phyloP scores from a whole-genome alignment of 345 rosid genomes.

The Hirschfeldia incana region DNA sequence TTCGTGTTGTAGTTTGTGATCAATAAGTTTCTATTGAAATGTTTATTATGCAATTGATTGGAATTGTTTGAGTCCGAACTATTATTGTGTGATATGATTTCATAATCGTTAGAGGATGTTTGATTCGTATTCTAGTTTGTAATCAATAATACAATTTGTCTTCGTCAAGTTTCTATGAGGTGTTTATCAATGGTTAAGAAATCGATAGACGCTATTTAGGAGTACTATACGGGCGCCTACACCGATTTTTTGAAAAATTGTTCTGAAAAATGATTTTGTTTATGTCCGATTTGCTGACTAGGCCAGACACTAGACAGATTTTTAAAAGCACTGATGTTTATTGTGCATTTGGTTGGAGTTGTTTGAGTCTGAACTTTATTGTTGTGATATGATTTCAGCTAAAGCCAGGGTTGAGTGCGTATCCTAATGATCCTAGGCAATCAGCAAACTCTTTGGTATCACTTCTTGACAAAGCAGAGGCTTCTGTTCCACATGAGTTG shows the following conservation, averaged over 20 bases:
- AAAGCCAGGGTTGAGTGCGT: slow-evolving; percentile 82
- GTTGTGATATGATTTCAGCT: slow-evolving; percentile 42
- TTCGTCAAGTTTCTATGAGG: neutral
- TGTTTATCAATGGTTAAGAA: neutral
- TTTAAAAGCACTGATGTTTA: neutral
- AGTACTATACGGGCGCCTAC: neutral
- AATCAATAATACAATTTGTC: neutral
- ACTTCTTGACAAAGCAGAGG: slow-evolving; percentile 79
- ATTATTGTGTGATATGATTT: too few species aligned
- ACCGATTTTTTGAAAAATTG: neutral
- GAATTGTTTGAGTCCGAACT: too few species aligned
- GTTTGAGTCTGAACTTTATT: slow-evolving; percentile 12
- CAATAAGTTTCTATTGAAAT: too few species aligned
- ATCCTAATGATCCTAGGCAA: slow-evolving; percentile 69
- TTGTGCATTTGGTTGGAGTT: neutral
- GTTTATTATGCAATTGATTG: too few species aligned
- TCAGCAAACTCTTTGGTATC: slow-evolving; percentile 71
- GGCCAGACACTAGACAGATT: too few species aligned
- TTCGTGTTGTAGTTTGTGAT: too few species aligned
- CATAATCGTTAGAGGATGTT: neutral
- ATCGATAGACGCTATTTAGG: neutral
- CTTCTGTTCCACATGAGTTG: slow-evolving; percentile 75
- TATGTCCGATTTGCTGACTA: too few species aligned
- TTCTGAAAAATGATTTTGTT: too few species aligned
- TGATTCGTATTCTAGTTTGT: neutral